Conservation (phyloP, 441 rosid genomes). For the Corymbia citriodora region DNA sequence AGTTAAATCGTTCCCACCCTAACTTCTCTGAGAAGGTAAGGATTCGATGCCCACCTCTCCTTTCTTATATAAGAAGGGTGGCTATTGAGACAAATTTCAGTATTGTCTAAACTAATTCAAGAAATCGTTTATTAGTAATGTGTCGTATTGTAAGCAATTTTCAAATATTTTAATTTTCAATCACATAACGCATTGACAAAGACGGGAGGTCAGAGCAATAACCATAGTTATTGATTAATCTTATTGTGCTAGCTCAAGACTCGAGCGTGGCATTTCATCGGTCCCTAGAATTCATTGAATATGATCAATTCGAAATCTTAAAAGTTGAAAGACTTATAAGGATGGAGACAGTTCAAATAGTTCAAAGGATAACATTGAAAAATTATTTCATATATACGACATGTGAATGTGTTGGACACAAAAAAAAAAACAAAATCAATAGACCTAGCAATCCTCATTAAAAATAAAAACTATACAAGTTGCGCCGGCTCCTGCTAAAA, state of each 20-base stretch:
- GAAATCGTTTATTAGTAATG: fast-evolving
- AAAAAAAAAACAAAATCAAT: not conserved
- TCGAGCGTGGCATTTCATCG: fast-evolving
- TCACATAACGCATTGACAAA: not conserved
- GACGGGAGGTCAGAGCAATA: fast-evolving
- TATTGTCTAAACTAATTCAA: not conserved
- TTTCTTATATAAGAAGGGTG: too few relatives aligned
- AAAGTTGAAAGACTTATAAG: not conserved
- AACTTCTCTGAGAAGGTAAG: too few relatives aligned
- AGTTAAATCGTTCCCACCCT: too few relatives aligned
- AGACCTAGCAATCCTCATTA: not conserved
- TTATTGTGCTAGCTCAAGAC: fast-evolving
- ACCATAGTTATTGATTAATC: too few relatives aligned
- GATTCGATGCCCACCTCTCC: too few relatives aligned
- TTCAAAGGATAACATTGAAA: fast-evolving
- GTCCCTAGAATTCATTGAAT: fast-evolving
- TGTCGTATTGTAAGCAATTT: too few relatives aligned
- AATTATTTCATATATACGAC: not conserved
- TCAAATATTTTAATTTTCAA: not conserved
- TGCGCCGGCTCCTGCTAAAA: not conserved
- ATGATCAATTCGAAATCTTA: not conserved
- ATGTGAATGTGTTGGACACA: not conserved
- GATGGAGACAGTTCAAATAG: not conserved
- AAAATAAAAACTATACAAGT: not conserved
- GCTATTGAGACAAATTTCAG: too few relatives aligned